phyloP scores from a whole-genome alignment of 345 rosid species.

The Acer campestre region DNA sequence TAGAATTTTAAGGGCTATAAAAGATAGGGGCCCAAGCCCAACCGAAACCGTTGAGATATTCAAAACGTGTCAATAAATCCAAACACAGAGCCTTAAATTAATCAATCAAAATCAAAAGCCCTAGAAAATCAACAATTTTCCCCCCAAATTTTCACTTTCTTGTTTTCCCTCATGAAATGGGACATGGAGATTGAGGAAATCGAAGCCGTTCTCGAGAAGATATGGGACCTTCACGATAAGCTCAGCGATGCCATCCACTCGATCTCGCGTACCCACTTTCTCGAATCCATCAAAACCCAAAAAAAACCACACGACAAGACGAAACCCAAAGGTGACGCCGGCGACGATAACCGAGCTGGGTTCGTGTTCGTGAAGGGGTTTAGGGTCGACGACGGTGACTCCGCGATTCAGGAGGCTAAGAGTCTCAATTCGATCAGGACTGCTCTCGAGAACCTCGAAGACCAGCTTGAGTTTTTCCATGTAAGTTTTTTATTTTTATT shows the following conservation, averaged over 20 bases:
- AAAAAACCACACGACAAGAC: constrained; percentile 42
- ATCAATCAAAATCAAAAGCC: constrained; percentile 19
- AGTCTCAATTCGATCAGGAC: constrained; percentile 84
- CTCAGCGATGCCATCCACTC: constrained; percentile 94
- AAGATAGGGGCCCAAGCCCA: not conserved
- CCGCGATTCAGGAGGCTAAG: constrained; percentile 81
- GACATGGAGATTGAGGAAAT: constrained; percentile 91
- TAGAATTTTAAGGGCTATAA: not conserved
- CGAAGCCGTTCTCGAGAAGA: constrained; percentile 84
- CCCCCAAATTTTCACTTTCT: not conserved
- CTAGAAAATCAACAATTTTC: constrained; percentile 3
- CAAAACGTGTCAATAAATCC: not conserved
- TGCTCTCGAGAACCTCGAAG: constrained; percentile 95
- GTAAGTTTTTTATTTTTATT: constrained; percentile 38
- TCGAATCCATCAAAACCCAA: constrained; percentile 53
- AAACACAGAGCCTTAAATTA: constrained; percentile 3
- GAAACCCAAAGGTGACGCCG: constrained; percentile 34
- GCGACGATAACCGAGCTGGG: constrained; percentile 51
- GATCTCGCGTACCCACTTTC: constrained; percentile 79
- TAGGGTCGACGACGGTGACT: constrained; percentile 52
- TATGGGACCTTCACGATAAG: constrained; percentile 97
- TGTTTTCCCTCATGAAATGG: constrained; percentile 47
- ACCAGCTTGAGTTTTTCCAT: constrained; percentile 93
- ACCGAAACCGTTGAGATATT: not conserved
- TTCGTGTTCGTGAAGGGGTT: constrained; percentile 83